Percentiles rank a stretch among this genome's conserved stretches.
Evolutionary conservation across 2,329 filamentous ascomycete species (phyloP).

Genomic region (Phyllosticta citriasiana): DNA sequence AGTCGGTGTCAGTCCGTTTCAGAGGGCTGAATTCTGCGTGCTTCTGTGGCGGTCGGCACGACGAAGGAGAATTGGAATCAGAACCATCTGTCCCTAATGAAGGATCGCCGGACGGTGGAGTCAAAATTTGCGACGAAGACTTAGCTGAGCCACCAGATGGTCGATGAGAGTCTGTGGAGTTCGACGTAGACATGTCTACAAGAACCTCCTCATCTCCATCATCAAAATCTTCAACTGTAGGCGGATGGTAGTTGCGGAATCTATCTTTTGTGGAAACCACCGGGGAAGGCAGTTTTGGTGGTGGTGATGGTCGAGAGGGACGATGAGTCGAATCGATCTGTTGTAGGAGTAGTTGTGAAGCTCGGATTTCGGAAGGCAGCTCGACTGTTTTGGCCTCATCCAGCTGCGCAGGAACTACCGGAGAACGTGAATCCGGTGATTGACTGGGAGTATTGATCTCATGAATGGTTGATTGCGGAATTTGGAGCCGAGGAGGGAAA

Average conservation of each 20-base stretch:
- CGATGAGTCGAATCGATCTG: too few species aligned
- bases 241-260: neutral
- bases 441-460: neutral
- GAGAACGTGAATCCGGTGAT: neutral
- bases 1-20: too few species aligned
- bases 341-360: neutral
- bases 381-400: neutral
- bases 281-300: neutral
- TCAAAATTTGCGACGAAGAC: too few species aligned
- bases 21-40: too few species aligned
- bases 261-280: neutral
- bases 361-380: neutral
- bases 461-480: neutral
- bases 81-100: too few species aligned
- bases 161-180: neutral
- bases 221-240: neutral
- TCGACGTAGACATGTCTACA: neutral
- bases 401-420: neutral
- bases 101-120: too few species aligned
- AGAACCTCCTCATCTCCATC: neutral
- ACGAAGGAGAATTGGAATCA: too few species aligned
- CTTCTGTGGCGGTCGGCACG: too few species aligned
- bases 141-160: too few species aligned
- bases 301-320: too few species aligned
- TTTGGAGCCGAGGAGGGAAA: neutral